phyloP scores from a whole-genome alignment of 139 green algal genomes.

The Chlorella sp. region DNA sequence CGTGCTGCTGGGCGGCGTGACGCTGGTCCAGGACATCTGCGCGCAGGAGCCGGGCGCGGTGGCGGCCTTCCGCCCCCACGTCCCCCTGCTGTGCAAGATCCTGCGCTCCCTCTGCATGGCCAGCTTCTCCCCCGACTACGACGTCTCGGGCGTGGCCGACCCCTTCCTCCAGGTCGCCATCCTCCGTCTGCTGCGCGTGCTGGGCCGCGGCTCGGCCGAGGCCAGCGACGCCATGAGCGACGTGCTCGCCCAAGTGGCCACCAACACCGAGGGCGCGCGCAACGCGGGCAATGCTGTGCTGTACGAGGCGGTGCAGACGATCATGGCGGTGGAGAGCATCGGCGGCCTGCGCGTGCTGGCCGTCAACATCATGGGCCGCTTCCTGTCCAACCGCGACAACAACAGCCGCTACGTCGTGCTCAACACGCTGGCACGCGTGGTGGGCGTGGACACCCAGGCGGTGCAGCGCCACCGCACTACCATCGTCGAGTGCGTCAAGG shows the following conservation, averaged over 20 bases:
- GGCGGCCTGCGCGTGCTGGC: slow-evolving; percentile 93
- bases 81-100: slow-evolving; percentile 74
- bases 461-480: slow-evolving; percentile 95
- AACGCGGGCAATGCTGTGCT: slow-evolving; percentile 95
- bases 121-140: slow-evolving; percentile 84
- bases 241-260: slow-evolving; percentile 95
- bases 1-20: slow-evolving; percentile 82
- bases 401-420: slow-evolving; percentile 94
- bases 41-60: slow-evolving; percentile 24
- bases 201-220: slow-evolving; percentile 83
- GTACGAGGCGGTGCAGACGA: slow-evolving; percentile 94
- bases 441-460: slow-evolving; percentile 78
- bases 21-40: slow-evolving; percentile 85
- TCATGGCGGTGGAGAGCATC: slow-evolving; percentile 93
- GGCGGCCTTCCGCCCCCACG: slow-evolving; percentile 34
- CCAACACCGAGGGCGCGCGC: slow-evolving; percentile 82
- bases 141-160: slow-evolving; percentile 93
- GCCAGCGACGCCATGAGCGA: slow-evolving; percentile 96
- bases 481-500: slow-evolving; percentile 98
- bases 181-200: slow-evolving; percentile 84
- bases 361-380: slow-evolving; percentile 96
- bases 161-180: slow-evolving; percentile 96
- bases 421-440: slow-evolving; percentile 90
- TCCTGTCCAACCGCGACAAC: slow-evolving; percentile 78
- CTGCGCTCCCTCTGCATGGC: slow-evolving; percentile 66